These are phyloP conservation scores for Jaltomata sinuosa DNA, from an alignment of 257 asterid species.

Conservation along the genomic window DNA sequence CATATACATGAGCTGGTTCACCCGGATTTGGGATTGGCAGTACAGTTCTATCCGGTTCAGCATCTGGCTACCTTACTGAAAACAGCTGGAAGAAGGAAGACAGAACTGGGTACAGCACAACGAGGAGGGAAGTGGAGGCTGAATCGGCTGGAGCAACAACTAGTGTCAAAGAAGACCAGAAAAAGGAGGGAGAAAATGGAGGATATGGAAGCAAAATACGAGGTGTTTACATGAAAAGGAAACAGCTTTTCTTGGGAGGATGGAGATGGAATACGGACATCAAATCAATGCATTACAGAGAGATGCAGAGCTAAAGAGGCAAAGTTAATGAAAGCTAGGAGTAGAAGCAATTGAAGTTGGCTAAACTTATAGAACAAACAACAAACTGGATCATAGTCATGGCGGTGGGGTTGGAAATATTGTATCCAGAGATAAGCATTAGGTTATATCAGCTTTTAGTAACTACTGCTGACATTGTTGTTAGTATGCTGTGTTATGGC, in stretches of 20 bases:
- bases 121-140: conserved; percentile 81
- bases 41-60: conserved; percentile 29
- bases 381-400: conserved; percentile 33
- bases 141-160: conserved; percentile 66
- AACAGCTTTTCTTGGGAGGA: conserved; percentile 30
- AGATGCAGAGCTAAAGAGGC: conserved; percentile 65
- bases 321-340: conserved; percentile 61
- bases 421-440: background rate
- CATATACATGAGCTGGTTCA: conserved; percentile 25
- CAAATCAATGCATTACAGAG: conserved; percentile 42
- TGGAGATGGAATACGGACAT: conserved; percentile 64
- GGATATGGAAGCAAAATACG: conserved; percentile 44
- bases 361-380: conserved; percentile 25
- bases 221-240: conserved; percentile 53
- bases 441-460: background rate
- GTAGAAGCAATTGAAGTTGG: conserved; percentile 47
- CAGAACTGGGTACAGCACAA: conserved; percentile 57
- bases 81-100: conserved; percentile 63
- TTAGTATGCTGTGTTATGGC: background rate
- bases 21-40: conserved; percentile 2
- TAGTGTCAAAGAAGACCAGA: conserved; percentile 61
- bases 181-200: conserved; percentile 52
- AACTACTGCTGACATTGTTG: background rate
- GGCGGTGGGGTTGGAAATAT: background rate
- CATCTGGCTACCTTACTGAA: conserved; percentile 39